phyloP scores from a whole-genome alignment of 202 grass and related monocot species.

The Setaria viridis region DNA sequence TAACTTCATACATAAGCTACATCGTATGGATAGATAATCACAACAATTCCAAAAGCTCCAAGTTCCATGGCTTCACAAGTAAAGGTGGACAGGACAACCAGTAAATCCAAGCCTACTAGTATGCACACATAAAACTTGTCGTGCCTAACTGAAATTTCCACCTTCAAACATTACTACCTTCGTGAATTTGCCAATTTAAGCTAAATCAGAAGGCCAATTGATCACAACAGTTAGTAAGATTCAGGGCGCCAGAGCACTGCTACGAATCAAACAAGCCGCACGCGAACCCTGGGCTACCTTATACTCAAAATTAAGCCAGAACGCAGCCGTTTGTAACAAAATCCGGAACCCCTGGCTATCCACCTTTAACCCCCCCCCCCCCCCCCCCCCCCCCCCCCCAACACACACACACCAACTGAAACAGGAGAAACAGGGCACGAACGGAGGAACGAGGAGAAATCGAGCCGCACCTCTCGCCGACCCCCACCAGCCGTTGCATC shows the following conservation, averaged over 20 bases:
- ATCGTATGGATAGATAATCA: background rate
- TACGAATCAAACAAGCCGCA: background rate
- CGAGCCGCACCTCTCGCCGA: constrained; percentile 66
- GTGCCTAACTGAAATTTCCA: background rate
- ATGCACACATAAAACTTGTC: background rate
- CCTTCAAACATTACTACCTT: background rate
- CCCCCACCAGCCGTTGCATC: constrained; percentile 72
- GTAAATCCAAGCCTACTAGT: background rate
- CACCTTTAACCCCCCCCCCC: background rate
- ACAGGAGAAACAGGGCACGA: background rate
- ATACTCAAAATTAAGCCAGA: background rate
- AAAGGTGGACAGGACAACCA: background rate
- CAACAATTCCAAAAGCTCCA: background rate
- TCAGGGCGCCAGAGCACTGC: background rate
- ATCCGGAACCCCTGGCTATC: background rate
- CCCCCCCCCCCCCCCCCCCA: background rate
- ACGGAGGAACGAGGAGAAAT: background rate
- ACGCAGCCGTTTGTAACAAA: background rate
- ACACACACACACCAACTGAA: background rate
- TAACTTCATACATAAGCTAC: background rate
- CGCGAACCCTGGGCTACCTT: background rate
- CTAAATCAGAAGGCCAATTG: constrained; percentile 28
- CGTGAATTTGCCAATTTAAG: background rate
- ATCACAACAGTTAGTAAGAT: background rate
- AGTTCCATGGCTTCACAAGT: background rate